Evolutionary conservation across 179 eudicot species (phyloP).

Genomic region (Silene vulgaris): DNA sequence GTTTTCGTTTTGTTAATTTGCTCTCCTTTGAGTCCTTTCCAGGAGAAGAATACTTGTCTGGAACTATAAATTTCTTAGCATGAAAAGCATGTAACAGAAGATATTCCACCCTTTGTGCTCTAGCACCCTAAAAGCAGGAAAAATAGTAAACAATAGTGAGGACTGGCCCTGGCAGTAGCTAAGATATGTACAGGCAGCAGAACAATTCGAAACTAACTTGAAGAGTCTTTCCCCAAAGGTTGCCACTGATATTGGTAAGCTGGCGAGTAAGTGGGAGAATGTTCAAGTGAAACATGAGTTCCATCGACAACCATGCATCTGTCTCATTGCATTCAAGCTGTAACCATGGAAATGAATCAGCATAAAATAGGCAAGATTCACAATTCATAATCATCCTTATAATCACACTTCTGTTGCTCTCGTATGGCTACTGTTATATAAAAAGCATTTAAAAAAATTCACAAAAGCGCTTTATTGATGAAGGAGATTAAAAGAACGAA

Average conservation of each 20-base stretch:
- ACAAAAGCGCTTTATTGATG: not conserved
- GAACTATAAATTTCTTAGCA: conserved; percentile 82
- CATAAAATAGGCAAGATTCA: not conserved
- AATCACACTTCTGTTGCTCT: not conserved
- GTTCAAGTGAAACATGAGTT: conserved; percentile 95
- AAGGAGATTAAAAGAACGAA: not conserved
- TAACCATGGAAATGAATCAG: conserved; percentile 21
- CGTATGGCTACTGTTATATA: not conserved
- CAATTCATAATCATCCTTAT: not conserved
- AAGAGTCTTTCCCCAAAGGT: conserved; percentile 97
- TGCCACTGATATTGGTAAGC: conserved; percentile 91
- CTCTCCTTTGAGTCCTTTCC: conserved; percentile 38
- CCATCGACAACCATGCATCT: conserved; percentile 98
- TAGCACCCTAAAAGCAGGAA: conserved; percentile 69
- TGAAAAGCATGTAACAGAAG: conserved; percentile 92
- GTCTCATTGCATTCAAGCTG: conserved; percentile 92
- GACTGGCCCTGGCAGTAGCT: conserved; percentile 9
- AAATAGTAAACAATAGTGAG: not conserved
- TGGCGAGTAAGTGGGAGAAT: conserved; percentile 94
- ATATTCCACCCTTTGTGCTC: conserved; percentile 96
- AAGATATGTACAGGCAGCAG: conserved; percentile 5
- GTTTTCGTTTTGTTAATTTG: conserved; percentile 63
- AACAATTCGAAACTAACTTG: conserved; percentile 47
- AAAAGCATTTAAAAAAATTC: conserved; percentile 7
- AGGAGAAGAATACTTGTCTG: conserved; percentile 68